phyloP scores from a whole-genome alignment of 306 rosid genomes.

The Nissolia schottii region DNA sequence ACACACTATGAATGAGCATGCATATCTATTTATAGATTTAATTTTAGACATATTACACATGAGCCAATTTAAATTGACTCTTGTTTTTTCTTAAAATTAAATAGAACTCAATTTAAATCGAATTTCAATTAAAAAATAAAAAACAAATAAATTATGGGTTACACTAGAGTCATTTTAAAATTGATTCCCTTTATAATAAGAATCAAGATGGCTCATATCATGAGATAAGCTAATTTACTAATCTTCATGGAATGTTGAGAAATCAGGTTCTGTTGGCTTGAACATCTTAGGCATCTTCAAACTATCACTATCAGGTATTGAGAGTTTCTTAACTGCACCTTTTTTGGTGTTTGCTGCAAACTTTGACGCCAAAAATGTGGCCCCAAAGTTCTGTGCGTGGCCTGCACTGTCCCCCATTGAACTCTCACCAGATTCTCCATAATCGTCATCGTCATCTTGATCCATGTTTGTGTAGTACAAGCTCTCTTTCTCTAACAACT shows the following conservation, averaged over 20 bases:
- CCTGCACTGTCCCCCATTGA: neutral
- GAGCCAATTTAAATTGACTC: too few relatives aligned
- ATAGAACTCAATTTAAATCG: too few relatives aligned
- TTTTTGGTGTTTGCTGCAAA: constrained; percentile 69
- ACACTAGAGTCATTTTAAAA: too few relatives aligned
- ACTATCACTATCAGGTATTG: constrained; percentile 43
- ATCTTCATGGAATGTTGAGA: constrained; percentile 44
- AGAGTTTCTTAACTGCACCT: constrained; percentile 35
- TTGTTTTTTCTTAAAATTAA: too few relatives aligned
- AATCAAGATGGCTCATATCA: neutral
- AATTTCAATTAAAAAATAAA: too few relatives aligned
- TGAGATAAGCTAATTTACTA: neutral
- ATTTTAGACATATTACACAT: too few relatives aligned
- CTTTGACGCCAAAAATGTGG: constrained; percentile 65
- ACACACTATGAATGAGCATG: too few relatives aligned
- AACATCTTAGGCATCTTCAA: constrained; percentile 83
- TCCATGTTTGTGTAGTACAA: constrained; percentile 28
- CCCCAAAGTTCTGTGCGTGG: constrained; percentile 28
- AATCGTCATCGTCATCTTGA: constrained; percentile 1
- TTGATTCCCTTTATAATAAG: too few relatives aligned
- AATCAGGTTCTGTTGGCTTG: constrained; percentile 87
- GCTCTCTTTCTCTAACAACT: constrained; percentile 57
- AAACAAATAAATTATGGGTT: too few relatives aligned
- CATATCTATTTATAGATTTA: too few relatives aligned
- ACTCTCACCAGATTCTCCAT: constrained; percentile 6